Evolutionary conservation across 176 grass and related monocot genomes (phyloP).

Genomic region (Cenchrus americanus): DNA sequence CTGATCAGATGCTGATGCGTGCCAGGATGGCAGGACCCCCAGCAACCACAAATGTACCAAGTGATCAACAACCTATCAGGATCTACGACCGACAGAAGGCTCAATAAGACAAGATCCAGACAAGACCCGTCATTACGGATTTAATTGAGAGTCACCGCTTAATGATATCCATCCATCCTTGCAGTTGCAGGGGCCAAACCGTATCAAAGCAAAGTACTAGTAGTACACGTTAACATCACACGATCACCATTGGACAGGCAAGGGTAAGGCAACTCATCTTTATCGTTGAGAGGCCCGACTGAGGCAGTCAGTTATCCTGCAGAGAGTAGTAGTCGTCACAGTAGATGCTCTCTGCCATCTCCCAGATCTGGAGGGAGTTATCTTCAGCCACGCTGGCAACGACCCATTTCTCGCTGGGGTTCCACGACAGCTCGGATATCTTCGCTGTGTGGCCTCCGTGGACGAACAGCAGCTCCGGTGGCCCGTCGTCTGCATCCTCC

Average conservation of each 20-base stretch:
- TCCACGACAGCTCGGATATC: slow-evolving; percentile 93
- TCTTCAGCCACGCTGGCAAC: slow-evolving; percentile 85
- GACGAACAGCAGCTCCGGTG: slow-evolving; percentile 84
- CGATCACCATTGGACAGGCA: not conserved
- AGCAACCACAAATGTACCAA: too few species aligned
- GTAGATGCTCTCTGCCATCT: slow-evolving; percentile 93
- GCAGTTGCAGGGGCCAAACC: not conserved
- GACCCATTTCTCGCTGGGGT: slow-evolving; percentile 70
- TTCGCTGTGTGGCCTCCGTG: slow-evolving; percentile 85
- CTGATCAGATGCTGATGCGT: not conserved
- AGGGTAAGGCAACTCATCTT: not conserved
- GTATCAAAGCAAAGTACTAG: not conserved
- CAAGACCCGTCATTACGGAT: not conserved
- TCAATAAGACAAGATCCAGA: not conserved
- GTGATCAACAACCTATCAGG: too few species aligned
- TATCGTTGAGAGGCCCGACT: not conserved
- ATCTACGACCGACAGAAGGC: not conserved
- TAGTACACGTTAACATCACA: slow-evolving; percentile 17
- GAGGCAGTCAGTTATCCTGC: slow-evolving; percentile 18
- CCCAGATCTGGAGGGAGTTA: slow-evolving; percentile 89
- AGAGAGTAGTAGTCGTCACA: slow-evolving; percentile 56
- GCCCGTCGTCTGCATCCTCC: slow-evolving; percentile 82
- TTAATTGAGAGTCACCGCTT: not conserved
- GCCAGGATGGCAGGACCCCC: too few species aligned
- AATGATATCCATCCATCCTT: not conserved